Evolutionary conservation across 495 filamentous ascomycete genomes (phyloP).

Genomic region (Extremus antarcticus): DNA sequence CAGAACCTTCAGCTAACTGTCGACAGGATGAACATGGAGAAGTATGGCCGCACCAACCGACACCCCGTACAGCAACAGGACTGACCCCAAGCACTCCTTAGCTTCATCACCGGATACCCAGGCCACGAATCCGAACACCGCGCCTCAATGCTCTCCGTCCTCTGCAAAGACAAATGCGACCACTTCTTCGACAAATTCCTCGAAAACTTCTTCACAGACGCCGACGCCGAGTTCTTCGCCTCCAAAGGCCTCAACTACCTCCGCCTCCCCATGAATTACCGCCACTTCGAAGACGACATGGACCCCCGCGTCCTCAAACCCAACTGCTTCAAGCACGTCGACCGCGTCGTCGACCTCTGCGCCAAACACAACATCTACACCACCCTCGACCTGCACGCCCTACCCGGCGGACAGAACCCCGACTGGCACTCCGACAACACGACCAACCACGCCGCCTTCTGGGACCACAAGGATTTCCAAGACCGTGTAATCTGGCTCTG

Average conservation of each 20-base stretch:
- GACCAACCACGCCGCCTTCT: slow-evolving; percentile 47
- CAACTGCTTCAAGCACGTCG: slow-evolving; percentile 47
- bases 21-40: slow-evolving; percentile 4
- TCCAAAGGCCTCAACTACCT: slow-evolving; percentile 50
- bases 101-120: slow-evolving; percentile 55
- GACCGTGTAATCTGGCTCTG: slow-evolving; percentile 50
- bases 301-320: slow-evolving; percentile 48
- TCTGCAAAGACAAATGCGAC: slow-evolving; percentile 40
- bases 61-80: slow-evolving; percentile 21
- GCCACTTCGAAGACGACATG: slow-evolving; percentile 54
- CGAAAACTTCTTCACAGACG: slow-evolving; percentile 52
- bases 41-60: neutral
- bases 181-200: slow-evolving; percentile 44
- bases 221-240: slow-evolving; percentile 51
- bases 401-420: slow-evolving; percentile 53
- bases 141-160: slow-evolving; percentile 42
- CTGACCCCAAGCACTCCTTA: slow-evolving; percentile 30
- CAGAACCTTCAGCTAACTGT: neutral
- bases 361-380: slow-evolving; percentile 46
- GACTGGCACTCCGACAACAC: slow-evolving; percentile 55
- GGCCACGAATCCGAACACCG: slow-evolving; percentile 49
- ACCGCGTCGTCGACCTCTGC: slow-evolving; percentile 49
- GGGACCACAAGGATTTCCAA: slow-evolving; percentile 53
- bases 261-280: slow-evolving; percentile 54
- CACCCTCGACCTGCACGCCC: slow-evolving; percentile 45